Evolutionary conservation across 176 grass and related monocot genomes (phyloP).

Genomic region (Zizania latifolia): DNA sequence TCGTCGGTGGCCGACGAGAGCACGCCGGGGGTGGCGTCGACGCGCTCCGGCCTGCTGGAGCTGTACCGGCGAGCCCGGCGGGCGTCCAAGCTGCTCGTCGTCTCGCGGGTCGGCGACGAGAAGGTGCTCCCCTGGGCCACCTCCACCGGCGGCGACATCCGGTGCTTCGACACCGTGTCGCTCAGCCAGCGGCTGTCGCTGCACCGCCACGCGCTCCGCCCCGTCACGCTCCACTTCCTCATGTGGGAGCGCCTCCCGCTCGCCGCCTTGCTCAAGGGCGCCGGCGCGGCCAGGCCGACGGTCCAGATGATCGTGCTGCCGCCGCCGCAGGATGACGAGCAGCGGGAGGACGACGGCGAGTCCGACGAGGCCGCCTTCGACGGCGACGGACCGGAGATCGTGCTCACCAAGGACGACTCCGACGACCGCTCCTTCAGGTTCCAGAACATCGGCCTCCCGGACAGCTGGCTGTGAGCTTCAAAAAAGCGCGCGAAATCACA

Average conservation of each 20-base stretch:
- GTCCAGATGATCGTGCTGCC: neutral
- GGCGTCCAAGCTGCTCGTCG: conserved; percentile 60
- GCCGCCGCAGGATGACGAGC: neutral
- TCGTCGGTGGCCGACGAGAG: conserved; percentile 59
- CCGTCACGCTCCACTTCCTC: conserved; percentile 80
- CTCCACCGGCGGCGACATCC: conserved; percentile 58
- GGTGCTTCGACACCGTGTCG: conserved; percentile 92
- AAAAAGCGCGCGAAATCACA: neutral
- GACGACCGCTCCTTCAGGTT: conserved; percentile 48
- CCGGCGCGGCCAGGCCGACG: neutral
- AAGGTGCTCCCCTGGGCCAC: conserved; percentile 89
- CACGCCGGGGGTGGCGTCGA: conserved; percentile 38
- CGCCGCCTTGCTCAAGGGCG: neutral
- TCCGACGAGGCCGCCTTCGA: conserved; percentile 15
- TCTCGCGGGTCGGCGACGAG: conserved; percentile 66
- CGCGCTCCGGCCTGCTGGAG: conserved; percentile 64
- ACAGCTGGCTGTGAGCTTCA: conserved; percentile 47
- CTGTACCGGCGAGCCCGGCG: conserved; percentile 49
- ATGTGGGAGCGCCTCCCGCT: conserved; percentile 54
- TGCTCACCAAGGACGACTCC: conserved; percentile 16
- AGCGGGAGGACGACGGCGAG: neutral
- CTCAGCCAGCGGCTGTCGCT: conserved; percentile 95
- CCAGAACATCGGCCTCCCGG: conserved; percentile 50
- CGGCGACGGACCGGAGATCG: conserved; percentile 30
- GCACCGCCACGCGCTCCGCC: conserved; percentile 79